A percentile compares a stretch with the other conserved stretches of the same genome.
These are phyloP conservation scores for Saturnispora diversa DNA, from an alignment of 805 yeast species.

Conservation along the genomic window DNA sequence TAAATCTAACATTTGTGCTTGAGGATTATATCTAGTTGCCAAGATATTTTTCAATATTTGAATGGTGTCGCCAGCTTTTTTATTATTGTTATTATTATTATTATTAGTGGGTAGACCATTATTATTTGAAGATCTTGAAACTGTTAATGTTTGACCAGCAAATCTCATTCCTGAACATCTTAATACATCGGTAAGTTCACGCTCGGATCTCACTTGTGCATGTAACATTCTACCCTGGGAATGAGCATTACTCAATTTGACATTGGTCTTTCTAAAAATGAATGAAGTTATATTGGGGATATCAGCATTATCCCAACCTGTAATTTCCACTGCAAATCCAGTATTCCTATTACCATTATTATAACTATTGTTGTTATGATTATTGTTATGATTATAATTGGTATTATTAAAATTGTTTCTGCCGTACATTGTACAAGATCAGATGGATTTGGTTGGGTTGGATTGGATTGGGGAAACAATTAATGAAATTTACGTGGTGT, in stretches of 20 bases:
- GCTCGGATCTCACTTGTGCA: conserved; percentile 47
- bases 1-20: conserved; percentile 59
- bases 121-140: conserved; percentile 32
- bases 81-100: conserved; percentile 1
- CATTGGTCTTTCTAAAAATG: conserved; percentile 56
- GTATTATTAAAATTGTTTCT: conserved; percentile 8
- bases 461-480: not conserved
- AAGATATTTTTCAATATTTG: conserved; percentile 56
- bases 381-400: not conserved
- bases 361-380: not conserved
- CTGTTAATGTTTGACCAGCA: conserved; percentile 61
- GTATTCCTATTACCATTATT: too few relatives aligned
- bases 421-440: conserved; percentile 5
- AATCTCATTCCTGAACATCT: conserved; percentile 72
- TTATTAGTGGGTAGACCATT: conserved; percentile 21
- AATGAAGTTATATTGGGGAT: conserved; percentile 61
- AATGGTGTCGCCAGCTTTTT: conserved; percentile 36
- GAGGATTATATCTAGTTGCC: conserved; percentile 57
- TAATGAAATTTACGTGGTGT: not conserved
- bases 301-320: conserved; percentile 78
- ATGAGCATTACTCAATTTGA: conserved; percentile 48
- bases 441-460: not conserved
- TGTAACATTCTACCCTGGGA: conserved; percentile 42
- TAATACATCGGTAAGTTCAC: conserved; percentile 51
- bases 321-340: conserved; percentile 47